Conservation (phyloP, 352 stramenopile species). For the Phytopythium helicoides region DNA sequence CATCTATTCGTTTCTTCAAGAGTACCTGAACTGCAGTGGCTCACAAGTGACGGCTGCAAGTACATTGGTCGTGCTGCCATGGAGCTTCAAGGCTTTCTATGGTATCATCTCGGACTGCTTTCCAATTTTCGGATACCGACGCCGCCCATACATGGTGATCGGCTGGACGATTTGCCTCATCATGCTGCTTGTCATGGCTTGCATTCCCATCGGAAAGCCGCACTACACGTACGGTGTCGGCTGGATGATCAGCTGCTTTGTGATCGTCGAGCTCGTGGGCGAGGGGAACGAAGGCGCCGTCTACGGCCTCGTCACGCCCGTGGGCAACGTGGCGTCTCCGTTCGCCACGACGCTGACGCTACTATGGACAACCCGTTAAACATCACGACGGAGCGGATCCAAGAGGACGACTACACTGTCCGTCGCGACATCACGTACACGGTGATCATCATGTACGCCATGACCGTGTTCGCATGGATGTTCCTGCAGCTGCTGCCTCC, state of each 20-base stretch:
- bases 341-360: constrained; percentile 38
- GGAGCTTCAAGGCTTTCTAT: constrained; percentile 78
- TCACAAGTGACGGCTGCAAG: constrained; percentile 22
- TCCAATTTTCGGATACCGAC: constrained; percentile 70
- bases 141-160: constrained; percentile 75
- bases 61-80: constrained; percentile 35
- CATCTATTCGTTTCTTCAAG: constrained; percentile 51
- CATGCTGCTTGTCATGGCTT: constrained; percentile 43
- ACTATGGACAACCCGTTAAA: constrained; percentile 22
- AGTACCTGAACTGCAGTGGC: constrained; percentile 51
- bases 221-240: constrained; percentile 47
- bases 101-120: no score
- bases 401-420: constrained; percentile 21
- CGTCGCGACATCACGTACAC: constrained; percentile 27
- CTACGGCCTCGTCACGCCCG: constrained; percentile 57
- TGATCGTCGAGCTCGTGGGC: constrained; percentile 46
- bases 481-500: constrained; percentile 28
- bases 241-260: constrained; percentile 53
- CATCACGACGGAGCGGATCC: constrained; percentile 23
- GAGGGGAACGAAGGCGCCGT: constrained; percentile 55
- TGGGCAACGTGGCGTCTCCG: constrained; percentile 44
- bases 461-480: constrained; percentile 30
- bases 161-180: constrained; percentile 50
- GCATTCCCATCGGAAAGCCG: constrained; percentile 32
- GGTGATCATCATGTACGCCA: constrained; percentile 29